Conservation (phyloP, 2,329 filamentous ascomycete species). For the Colletotrichum tamarilloi region DNA sequence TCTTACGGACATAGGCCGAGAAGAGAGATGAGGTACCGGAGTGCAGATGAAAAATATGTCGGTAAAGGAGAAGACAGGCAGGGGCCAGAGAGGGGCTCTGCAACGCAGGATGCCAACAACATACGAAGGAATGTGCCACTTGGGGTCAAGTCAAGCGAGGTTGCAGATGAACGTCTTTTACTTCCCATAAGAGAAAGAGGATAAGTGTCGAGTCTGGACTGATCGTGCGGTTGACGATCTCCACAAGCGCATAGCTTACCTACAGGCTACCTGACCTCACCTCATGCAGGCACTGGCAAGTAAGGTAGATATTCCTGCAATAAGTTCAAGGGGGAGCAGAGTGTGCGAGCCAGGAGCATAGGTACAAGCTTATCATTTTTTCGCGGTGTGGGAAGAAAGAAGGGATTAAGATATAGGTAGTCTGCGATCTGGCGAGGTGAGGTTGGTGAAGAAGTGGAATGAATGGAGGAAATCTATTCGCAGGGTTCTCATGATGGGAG, state of each 20-base stretch:
- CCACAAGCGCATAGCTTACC: neutral
- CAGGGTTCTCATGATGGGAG: neutral
- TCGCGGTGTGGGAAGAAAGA: neutral
- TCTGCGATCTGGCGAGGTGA: neutral
- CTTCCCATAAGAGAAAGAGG: neutral
- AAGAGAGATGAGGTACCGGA: neutral
- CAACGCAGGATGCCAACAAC: neutral
- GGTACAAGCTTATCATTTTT: neutral
- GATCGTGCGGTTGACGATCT: neutral
- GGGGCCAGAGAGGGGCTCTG: neutral
- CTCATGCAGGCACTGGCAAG: neutral
- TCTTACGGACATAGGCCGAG: neutral
- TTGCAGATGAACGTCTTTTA: neutral
- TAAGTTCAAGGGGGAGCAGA: neutral
- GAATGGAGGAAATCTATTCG: neutral
- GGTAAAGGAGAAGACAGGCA: neutral
- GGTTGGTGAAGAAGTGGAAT: neutral
- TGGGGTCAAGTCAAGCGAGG: constrained; percentile 29
- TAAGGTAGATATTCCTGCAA: neutral
- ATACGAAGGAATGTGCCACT: constrained; percentile 9
- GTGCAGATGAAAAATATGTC: neutral
- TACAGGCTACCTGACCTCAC: too few species aligned
- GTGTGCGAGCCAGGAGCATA: neutral
- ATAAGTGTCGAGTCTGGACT: neutral
- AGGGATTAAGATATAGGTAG: too few species aligned